phyloP scores from a whole-genome alignment of 345 rosid genomes.

The Moringa oleifera region DNA sequence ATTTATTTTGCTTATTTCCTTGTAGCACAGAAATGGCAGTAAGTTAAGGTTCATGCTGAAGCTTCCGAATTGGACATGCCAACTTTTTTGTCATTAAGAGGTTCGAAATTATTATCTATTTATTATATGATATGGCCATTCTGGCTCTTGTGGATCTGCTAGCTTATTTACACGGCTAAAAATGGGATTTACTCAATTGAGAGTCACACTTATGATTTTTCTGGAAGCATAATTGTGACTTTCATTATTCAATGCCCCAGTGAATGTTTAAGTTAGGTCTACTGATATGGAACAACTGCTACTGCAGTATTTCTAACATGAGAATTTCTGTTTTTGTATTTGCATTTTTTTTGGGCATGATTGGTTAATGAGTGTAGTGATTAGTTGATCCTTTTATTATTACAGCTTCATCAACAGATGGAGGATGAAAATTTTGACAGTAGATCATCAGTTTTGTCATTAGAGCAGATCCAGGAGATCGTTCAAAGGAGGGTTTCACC shows the following conservation, averaged over 20 bases:
- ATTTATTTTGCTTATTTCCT: not conserved
- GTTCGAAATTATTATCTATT: not conserved
- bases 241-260: not conserved
- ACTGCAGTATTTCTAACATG: too few relatives aligned
- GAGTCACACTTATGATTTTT: too few relatives aligned
- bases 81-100: not conserved
- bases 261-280: too few relatives aligned
- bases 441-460: constrained; percentile 49
- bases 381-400: not conserved
- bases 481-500: constrained; percentile 62
- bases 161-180: too few relatives aligned
- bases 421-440: constrained; percentile 48
- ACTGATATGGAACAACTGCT: too few relatives aligned
- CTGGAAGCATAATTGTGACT: not conserved
- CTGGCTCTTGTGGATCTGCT: too few relatives aligned
- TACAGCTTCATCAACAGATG: constrained; percentile 60
- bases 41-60: not conserved
- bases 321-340: too few relatives aligned
- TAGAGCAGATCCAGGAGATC: constrained; percentile 61
- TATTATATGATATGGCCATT: too few relatives aligned
- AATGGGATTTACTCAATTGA: too few relatives aligned
- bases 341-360: not conserved
- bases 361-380: not conserved
- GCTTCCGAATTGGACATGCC: not conserved
- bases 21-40: not conserved